Conservation (phyloP, 2,329 filamentous ascomycete species). For the Aspergillus tamarii region DNA sequence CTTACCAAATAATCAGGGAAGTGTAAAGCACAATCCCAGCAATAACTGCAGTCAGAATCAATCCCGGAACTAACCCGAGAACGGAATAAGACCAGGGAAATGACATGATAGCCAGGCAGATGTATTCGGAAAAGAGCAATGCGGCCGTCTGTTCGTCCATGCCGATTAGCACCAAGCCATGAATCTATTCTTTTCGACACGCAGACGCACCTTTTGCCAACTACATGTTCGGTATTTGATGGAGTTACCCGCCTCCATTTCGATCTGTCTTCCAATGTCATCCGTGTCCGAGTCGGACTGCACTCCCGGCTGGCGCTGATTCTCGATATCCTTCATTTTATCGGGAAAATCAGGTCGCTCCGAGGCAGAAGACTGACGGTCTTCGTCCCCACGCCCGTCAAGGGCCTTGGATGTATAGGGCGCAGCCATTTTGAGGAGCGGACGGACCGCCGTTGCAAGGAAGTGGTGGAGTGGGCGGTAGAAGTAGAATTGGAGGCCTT, state of each 20-base stretch:
- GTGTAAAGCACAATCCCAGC: constrained; percentile 83
- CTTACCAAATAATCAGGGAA: constrained; percentile 66
- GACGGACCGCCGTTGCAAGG: constrained; percentile 38
- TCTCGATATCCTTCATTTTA: constrained; percentile 37
- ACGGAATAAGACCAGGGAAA: constrained; percentile 92
- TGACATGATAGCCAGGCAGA: constrained; percentile 90
- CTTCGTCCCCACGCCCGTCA: constrained; percentile 20
- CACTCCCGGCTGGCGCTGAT: constrained; percentile 23
- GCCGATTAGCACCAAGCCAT: constrained; percentile 1
- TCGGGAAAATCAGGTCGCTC: constrained; percentile 28
- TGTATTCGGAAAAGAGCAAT: constrained; percentile 91
- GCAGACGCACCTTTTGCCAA: constrained; percentile 74
- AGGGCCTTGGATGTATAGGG: constrained; percentile 27
- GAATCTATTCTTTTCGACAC: background rate
- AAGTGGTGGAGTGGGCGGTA: constrained; percentile 31
- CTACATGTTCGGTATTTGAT: constrained; percentile 94
- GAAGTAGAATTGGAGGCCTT: constrained; percentile 27
- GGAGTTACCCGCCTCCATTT: constrained; percentile 72
- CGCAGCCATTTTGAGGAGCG: constrained; percentile 45
- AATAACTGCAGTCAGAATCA: constrained; percentile 80
- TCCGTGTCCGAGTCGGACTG: constrained; percentile 47
- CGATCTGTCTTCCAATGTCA: constrained; percentile 69
- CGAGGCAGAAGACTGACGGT: constrained; percentile 23
- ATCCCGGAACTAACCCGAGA: constrained; percentile 80
- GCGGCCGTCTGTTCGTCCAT: constrained; percentile 69